Conservation (phyloP, 768 basidiomycete genomes). For the Gloeophyllum trabeum region DNA sequence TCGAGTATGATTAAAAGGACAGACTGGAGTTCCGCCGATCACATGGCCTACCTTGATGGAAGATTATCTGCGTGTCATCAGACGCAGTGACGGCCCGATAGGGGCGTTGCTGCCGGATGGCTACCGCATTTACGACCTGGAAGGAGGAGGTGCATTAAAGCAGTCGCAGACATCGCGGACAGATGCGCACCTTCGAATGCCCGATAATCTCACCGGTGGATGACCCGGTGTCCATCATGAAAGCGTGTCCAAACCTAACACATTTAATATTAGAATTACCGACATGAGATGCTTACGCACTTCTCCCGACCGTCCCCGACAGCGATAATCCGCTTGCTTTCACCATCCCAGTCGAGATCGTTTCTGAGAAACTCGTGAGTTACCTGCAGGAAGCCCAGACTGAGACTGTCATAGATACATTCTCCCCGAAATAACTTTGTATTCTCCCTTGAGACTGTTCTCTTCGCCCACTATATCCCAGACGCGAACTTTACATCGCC, state of each 20-base stretch:
- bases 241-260: conserved; percentile 71
- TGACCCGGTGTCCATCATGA: conserved; percentile 75
- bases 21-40: no score
- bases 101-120: conserved; percentile 81
- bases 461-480: conserved; percentile 91
- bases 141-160: neutral
- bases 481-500: conserved; percentile 48
- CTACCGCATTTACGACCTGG: conserved; percentile 78
- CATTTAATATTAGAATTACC: no score
- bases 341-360: conserved; percentile 93
- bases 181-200: conserved; percentile 62
- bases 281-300: conserved; percentile 26
- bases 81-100: conserved; percentile 85
- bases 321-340: conserved; percentile 91
- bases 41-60: conserved; percentile 55
- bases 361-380: conserved; percentile 43
- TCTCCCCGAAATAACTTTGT: conserved; percentile 59
- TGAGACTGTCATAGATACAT: conserved; percentile 35
- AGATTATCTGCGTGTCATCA: conserved; percentile 73
- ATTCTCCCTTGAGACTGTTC: conserved; percentile 72
- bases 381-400: neutral
- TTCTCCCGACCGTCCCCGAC: conserved; percentile 90
- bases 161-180: neutral
- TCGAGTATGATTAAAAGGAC: neutral
- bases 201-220: conserved; percentile 85